Evolutionary conservation across 768 basidiomycete species (phyloP).

Genomic region (Pleurotus platypus): DNA sequence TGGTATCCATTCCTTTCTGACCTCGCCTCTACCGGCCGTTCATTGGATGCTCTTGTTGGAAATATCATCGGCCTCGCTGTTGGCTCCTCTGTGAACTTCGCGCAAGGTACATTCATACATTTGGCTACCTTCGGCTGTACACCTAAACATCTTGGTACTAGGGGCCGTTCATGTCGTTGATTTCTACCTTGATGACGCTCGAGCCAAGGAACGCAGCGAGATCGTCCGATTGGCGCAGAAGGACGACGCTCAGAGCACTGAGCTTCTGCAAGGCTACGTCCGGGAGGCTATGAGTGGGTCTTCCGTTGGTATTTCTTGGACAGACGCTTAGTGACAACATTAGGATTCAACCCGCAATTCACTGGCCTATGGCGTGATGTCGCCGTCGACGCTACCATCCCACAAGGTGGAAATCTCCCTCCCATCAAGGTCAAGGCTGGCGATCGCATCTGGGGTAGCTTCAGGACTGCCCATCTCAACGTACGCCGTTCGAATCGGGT

Average conservation of each 20-base stretch:
- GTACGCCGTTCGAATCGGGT: constrained; percentile 14
- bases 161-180: constrained; percentile 47
- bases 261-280: constrained; percentile 44
- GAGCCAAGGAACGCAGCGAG: constrained; percentile 32
- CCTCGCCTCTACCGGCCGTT: constrained; percentile 30
- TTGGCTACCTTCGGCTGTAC: background rate
- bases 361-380: constrained; percentile 36
- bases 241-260: constrained; percentile 26
- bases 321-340: too few species aligned
- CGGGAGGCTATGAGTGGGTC: constrained; percentile 47
- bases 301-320: background rate
- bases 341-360: constrained; percentile 36
- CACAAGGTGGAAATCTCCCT: constrained; percentile 30
- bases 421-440: constrained; percentile 34
- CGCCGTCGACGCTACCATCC: constrained; percentile 27
- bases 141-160: constrained; percentile 2
- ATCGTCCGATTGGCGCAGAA: constrained; percentile 31
- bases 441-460: constrained; percentile 36
- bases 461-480: constrained; percentile 42
- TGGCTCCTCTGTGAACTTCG: constrained; percentile 41
- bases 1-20: constrained; percentile 35
- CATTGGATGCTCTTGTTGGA: constrained; percentile 39
- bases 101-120: constrained; percentile 29
- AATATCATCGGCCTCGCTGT: constrained; percentile 45
- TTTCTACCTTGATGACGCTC: constrained; percentile 46